Percentiles rank a stretch among this genome's conserved stretches.
Evolutionary conservation across 177 flowering plant genomes (phyloP).

Genomic region (Vitis hybrid): DNA sequence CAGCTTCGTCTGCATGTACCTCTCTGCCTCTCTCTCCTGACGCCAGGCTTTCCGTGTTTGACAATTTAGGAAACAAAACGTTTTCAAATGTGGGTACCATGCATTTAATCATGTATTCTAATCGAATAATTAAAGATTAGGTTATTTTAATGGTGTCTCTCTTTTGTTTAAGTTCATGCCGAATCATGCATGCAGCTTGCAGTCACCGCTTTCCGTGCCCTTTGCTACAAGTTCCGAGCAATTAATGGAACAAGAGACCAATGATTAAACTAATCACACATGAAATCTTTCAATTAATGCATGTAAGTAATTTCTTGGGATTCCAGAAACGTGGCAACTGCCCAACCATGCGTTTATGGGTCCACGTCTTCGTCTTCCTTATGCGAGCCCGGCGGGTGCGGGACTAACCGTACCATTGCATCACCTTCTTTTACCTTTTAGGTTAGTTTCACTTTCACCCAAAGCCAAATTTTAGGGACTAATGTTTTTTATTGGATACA

Average conservation of each 20-base stretch:
- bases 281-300: not conserved
- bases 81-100: not conserved
- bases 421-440: too few species aligned
- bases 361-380: not conserved
- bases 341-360: slow-evolving; percentile 12
- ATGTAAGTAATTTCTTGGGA: not conserved
- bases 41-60: not conserved
- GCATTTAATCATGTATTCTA: not conserved
- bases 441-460: too few species aligned
- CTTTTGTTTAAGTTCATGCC: not conserved
- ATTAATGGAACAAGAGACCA: not conserved
- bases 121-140: not conserved
- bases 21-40: not conserved
- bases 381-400: too few species aligned
- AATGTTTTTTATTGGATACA: too few species aligned
- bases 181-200: not conserved
- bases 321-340: slow-evolving; percentile 18
- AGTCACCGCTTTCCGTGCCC: not conserved
- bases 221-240: slow-evolving; percentile 12
- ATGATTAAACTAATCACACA: slow-evolving; percentile 16
- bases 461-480: too few species aligned
- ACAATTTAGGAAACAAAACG: not conserved
- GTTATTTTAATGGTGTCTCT: too few species aligned
- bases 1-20: not conserved
- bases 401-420: too few species aligned